Evolutionary conservation across 495 filamentous ascomycete genomes (phyloP).

Genomic region (Aspergillus panamensis): DNA sequence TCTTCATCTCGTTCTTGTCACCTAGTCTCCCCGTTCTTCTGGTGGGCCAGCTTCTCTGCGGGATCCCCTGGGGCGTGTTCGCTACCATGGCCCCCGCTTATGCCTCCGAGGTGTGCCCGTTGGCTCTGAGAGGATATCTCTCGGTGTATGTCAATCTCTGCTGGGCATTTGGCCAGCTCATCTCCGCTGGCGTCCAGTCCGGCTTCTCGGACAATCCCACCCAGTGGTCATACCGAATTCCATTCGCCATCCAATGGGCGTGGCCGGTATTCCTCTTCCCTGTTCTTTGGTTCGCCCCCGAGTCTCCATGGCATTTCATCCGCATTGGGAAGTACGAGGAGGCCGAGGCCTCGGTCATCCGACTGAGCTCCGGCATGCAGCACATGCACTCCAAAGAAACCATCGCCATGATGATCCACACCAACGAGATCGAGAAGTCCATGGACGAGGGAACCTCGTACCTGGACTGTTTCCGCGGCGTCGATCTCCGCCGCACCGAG

Average conservation of each 20-base stretch:
- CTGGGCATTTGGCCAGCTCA: neutral
- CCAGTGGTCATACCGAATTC: neutral
- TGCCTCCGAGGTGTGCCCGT: neutral
- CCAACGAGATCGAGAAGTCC: slow-evolving; percentile 34
- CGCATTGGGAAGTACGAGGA: slow-evolving; percentile 36
- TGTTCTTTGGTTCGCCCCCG: slow-evolving; percentile 40
- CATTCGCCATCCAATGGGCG: neutral
- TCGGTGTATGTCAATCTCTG: neutral
- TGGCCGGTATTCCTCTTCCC: slow-evolving; percentile 46
- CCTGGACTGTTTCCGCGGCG: slow-evolving; percentile 37
- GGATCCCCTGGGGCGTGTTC: neutral
- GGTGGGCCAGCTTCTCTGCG: neutral
- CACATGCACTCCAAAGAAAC: slow-evolving; percentile 28
- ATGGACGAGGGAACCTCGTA: slow-evolving; percentile 32
- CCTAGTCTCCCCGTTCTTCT: neutral
- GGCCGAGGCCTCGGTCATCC: slow-evolving; percentile 30
- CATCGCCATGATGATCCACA: slow-evolving; percentile 46
- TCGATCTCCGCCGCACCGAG: slow-evolving; percentile 41
- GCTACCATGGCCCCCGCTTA: neutral
- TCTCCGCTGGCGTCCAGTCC: neutral
- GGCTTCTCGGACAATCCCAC: neutral
- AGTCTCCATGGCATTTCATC: slow-evolving; percentile 46
- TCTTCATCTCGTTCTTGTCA: neutral
- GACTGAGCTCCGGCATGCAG: slow-evolving; percentile 31
- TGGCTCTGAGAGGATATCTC: neutral